Percentiles rank a stretch among this genome's conserved stretches.
phyloP scores from a whole-genome alignment of 108 stramenopile species.

The Fistulifera pelliculosa region DNA sequence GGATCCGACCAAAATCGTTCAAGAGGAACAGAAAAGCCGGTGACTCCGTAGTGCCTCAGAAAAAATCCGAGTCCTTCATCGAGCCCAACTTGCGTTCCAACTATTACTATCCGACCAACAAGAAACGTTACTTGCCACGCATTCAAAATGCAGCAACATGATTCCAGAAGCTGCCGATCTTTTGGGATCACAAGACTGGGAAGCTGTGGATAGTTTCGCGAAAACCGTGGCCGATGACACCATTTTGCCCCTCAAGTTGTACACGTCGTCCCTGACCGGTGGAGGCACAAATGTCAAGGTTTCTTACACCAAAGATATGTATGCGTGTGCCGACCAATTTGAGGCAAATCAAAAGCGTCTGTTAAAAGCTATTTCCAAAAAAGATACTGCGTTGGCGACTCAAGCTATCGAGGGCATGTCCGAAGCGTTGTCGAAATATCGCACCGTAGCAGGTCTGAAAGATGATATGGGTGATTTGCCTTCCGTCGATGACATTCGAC shows the following conservation, averaged over 20 bases:
- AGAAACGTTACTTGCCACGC: slow-evolving; percentile 76
- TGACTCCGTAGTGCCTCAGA: slow-evolving; percentile 1
- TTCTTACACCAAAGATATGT: slow-evolving; percentile 72
- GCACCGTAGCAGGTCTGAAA: slow-evolving; percentile 45
- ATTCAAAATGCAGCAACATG: slow-evolving; percentile 68
- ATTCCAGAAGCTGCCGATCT: slow-evolving; percentile 46
- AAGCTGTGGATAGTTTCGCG: slow-evolving; percentile 47
- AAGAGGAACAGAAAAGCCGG: slow-evolving; percentile 12
- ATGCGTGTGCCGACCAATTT: slow-evolving; percentile 40
- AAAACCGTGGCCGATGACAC: slow-evolving; percentile 69
- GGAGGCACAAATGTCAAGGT: slow-evolving; percentile 72
- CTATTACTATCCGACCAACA: slow-evolving; percentile 68
- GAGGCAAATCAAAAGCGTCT: slow-evolving; percentile 51
- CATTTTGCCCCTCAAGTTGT: slow-evolving; percentile 78
- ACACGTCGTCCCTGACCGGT: slow-evolving; percentile 57
- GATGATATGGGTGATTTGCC: slow-evolving; percentile 85
- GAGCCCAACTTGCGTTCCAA: slow-evolving; percentile 73
- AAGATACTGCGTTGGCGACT: slow-evolving; percentile 43
- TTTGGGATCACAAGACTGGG: slow-evolving; percentile 66
- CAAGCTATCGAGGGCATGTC: slow-evolving; percentile 58
- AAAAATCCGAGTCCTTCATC: slow-evolving; percentile 44
- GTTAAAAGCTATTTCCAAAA: slow-evolving; percentile 52
- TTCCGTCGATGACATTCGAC: slow-evolving; percentile 74
- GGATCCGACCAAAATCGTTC: slow-evolving; percentile 48
- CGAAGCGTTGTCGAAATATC: slow-evolving; percentile 44